Conservation (phyloP, 208 protist species). For the Leishmania lainsoni region DNA sequence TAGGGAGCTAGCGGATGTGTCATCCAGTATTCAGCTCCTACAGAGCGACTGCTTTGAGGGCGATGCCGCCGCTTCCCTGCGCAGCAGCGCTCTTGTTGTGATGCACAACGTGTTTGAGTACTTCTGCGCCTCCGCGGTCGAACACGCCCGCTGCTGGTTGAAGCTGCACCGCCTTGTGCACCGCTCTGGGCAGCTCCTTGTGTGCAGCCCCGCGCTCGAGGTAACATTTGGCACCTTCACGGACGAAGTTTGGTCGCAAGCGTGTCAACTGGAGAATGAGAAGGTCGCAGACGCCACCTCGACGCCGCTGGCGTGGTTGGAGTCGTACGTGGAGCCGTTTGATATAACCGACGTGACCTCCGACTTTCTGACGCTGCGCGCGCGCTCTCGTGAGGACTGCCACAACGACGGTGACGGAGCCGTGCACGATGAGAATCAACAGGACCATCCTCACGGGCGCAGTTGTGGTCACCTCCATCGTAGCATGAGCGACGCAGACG, state of each 20-base stretch:
- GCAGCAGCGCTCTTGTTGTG: slow-evolving; percentile 60
- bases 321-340: slow-evolving; percentile 32
- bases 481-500: slow-evolving; percentile 7
- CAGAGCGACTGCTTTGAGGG: slow-evolving; percentile 72
- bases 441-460: not conserved
- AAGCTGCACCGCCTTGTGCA: slow-evolving; percentile 55
- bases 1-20: slow-evolving; percentile 14
- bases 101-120: slow-evolving; percentile 92
- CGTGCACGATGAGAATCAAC: slow-evolving; percentile 2
- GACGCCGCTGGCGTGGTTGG: slow-evolving; percentile 31
- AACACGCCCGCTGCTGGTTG: slow-evolving; percentile 69
- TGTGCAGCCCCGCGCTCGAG: slow-evolving; percentile 65
- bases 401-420: not conserved
- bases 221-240: slow-evolving; percentile 37
- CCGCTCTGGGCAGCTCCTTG: slow-evolving; percentile 52
- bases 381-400: not conserved
- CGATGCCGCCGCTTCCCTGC: slow-evolving; percentile 40
- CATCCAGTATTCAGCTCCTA: slow-evolving; percentile 31
- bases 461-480: not conserved
- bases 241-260: slow-evolving; percentile 19
- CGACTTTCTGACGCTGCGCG: slow-evolving; percentile 33
- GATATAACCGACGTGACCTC: slow-evolving; percentile 20
- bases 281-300: not conserved
- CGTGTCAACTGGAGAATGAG: slow-evolving; percentile 5
- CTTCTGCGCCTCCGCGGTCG: slow-evolving; percentile 47